These are phyloP conservation scores for Gamsiella multidivaricata DNA, from an alignment of 192 early-diverging fungal genomes.

Conservation along the genomic window DNA sequence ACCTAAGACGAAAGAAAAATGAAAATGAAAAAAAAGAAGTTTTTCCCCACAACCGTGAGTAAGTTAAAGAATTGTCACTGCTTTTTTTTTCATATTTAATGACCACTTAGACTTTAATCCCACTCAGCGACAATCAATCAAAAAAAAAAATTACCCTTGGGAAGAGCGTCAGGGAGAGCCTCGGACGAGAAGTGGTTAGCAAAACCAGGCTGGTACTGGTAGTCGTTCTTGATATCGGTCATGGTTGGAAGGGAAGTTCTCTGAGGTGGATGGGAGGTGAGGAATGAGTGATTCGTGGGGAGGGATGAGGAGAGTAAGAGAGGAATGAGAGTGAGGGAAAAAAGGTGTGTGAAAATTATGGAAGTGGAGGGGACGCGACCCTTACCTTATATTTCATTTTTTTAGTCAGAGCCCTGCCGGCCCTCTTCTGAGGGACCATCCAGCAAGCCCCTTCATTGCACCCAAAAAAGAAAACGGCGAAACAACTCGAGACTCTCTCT, in stretches of 20 bases:
- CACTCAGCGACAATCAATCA: too few species aligned
- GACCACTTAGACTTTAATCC: not conserved
- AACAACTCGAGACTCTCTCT: too few species aligned
- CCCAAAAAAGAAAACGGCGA: conserved; percentile 13
- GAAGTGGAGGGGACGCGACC: not conserved
- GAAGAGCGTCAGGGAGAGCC: conserved; percentile 84
- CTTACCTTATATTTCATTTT: conserved; percentile 7
- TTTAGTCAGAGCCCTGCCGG: conserved; percentile 7
- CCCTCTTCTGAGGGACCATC: conserved; percentile 3
- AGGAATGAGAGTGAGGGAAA: conserved; percentile 1
- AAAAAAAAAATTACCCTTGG: too few species aligned
- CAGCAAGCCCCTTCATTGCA: conserved; percentile 9
- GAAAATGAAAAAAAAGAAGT: not conserved
- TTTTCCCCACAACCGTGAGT: not conserved
- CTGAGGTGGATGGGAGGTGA: not conserved
- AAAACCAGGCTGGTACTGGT: conserved; percentile 84
- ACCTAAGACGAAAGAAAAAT: conserved; percentile 48
- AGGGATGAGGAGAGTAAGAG: conserved; percentile 2
- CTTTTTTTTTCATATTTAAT: not conserved
- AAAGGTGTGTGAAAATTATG: not conserved
- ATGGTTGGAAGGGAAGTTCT: not conserved
- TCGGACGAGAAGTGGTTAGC: conserved; percentile 91
- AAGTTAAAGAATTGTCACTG: not conserved
- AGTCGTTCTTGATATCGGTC: conserved; percentile 49
- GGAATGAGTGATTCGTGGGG: not conserved